Base-by-base conservation (phyloP, 768 basidiomycete species). In the Naganishia randhawae region DNA sequence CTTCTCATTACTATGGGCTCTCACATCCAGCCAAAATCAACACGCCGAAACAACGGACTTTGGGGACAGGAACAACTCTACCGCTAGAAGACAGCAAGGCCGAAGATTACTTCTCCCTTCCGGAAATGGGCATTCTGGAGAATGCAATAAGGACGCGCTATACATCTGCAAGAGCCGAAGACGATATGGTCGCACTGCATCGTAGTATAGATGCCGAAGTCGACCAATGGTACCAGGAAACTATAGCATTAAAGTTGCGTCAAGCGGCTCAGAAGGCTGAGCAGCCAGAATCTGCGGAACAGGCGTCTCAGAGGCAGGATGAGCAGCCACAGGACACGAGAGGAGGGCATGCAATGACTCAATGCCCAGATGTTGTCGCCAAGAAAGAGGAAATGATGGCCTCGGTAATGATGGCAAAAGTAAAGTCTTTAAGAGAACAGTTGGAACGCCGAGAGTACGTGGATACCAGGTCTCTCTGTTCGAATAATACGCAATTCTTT, bases 401-500 rank as follows among this genome's bases (percentile, higher is more conserved):
- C 14, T n/a, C 37, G 14, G 37, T 29, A 9, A 39, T 22, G 35
- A 11, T 14, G 57, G 57, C 35, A 25, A 29, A 25, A 25, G 33
- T 61, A 39, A 37, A 39, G 37, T 25, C 22, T 4, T 13, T 61
- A 39, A 39, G 29, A 29, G 57, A 42, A 29, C 57, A 41, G 14
- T 37, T 61, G 13, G 57, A 61, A 29, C 35, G 57, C 14, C 35
- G 57, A 41, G 57, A 61, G 57, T 61, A 41, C 10, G 57, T 61
- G 17, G 2, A 7, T 16, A 22, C 3, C 3, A 5, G 25, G 3
- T n/a, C 45, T 48, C 37, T n/a, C 45, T 48, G 45, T 16, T 29
- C 35, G 14, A 3, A 42, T 11, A n/a, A 27, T 2, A 25, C 37
- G 4, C 10, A 13, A 31, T 52, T 16, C 7, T 5, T 33, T 2